Evolutionary conservation across 495 filamentous ascomycete species (phyloP), one percentile per base, ranked within the genome.

Genomic region (Penicillium canariense): DNA sequence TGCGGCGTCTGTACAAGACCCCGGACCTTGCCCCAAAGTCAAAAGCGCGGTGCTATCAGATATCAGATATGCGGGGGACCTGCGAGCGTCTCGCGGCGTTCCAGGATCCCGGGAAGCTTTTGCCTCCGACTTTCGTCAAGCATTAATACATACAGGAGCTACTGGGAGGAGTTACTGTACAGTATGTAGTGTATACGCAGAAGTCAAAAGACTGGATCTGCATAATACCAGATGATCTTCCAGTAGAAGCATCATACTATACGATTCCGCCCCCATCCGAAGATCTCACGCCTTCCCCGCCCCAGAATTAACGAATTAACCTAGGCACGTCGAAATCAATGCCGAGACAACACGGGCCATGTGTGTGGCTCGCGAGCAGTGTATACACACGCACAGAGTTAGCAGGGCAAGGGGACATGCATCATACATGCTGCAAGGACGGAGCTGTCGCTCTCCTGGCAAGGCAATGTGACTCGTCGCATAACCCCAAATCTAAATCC

Each of bases 371-470:
- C n/a, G n/a, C n/a, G n/a, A n/a, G n/a, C n/a, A n/a, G n/a, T n/a
- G n/a, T n/a, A n/a, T n/a, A 22, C 20, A 42, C 25, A 42, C 38
- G 38, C 10, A 42, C 18, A 18, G 38, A 42, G 38, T 42, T 22
- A 42, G 26, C 9, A 47, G 17, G 44, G 27, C 17, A 20, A 36
- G 52, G 56, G 56, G 43, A 53, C 20, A 42, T 64, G 58, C 61
- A 71, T 53, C 54, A 63, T 64, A 65, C 62, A n/a, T n/a, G n/a
- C 62, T 70, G 69, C 68, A 73, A 73, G 68, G 68, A 73, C 59
- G 54, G 49, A 61, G 58, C 55, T 66, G 59, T 65, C 56, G 45
- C 50, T 45, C 23, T 59, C 59, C 68, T 67, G 48, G 62, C 58
- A 52, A 42, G 6, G 30, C 30, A 12, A 68, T 70, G 53, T 73